Evolutionary conservation across 176 grass and related monocot genomes (phyloP), one percentile per base, ranked within the genome.

Genomic region (Ensete ventricosum): DNA sequence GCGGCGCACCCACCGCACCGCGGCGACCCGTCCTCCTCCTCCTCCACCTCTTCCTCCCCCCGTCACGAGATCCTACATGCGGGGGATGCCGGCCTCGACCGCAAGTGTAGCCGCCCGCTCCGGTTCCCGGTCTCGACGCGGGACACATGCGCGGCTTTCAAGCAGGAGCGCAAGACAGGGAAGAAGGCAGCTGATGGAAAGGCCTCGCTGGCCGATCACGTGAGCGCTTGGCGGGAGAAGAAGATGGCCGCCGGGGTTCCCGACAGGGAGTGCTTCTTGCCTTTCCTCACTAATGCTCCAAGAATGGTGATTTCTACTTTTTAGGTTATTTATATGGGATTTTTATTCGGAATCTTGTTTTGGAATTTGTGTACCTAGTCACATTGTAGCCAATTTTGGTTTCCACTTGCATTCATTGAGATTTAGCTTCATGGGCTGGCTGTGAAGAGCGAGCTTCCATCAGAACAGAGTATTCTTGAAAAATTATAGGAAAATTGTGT

Each of bases 191-290:
- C 22, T 5, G 70, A 29, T 3, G 77, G 66, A 53, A 62, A 55
- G 83, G 24, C 22, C 14, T 69, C 62, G 22, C 81, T 92, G 1
- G 81, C 77, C 26, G 82, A 83, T 9, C 75, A 78, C 72, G 73
- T 81, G 58, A 78, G 67, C 74, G 84, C 75, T 48, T 93, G 90
- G 90, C 29, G 25, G 50, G 82, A 81, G 75, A 93, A 58, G 90
- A 93, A 87, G 84, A 67, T 70, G 14, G 84, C 64, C 9, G 10
- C 77, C 9, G 87, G 90, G 22, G 60, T 81, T 65, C 80, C 84
- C 6, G 7, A 22, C 4, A 10, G 48, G 52, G 79, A 78, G 70
- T 93, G 87, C 21, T 74, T 69, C 58, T 81, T 93, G 53, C 90
- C 87, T 49, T 93, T 93, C 54, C 80, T 93, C 66, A 89, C 74